phyloP scores from a whole-genome alignment of 768 basidiomycete genomes.

The Hortiboletus flavorubellus region DNA sequence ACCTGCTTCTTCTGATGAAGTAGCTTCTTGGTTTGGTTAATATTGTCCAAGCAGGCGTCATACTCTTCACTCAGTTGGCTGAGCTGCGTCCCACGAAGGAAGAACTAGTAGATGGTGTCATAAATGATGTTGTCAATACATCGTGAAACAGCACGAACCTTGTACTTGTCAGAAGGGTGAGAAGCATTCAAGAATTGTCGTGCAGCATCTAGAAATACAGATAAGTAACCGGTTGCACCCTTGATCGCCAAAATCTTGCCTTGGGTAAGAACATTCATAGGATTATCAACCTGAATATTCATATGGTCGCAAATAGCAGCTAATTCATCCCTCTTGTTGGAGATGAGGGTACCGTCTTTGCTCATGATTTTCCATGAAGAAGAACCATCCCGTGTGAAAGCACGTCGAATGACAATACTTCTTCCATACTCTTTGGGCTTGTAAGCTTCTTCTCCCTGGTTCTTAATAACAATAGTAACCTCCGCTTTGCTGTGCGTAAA shows the following conservation, averaged over 20 bases:
- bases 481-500: slow-evolving; percentile 41
- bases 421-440: slow-evolving; percentile 82
- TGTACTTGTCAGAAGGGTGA: slow-evolving; percentile 82
- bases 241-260: slow-evolving; percentile 36
- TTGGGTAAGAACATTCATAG: slow-evolving; percentile 92
- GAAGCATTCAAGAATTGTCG: slow-evolving; percentile 82
- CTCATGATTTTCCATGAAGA: slow-evolving; percentile 82
- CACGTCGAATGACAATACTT: slow-evolving; percentile 79
- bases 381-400: slow-evolving; percentile 71
- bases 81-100: slow-evolving; percentile 90
- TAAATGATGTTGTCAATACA: not conserved
- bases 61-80: slow-evolving; percentile 87
- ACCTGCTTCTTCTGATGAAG: slow-evolving; percentile 70
- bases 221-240: not conserved
- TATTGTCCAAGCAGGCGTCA: slow-evolving; percentile 68
- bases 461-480: slow-evolving; percentile 81
- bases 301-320: slow-evolving; percentile 90
- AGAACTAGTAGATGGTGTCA: slow-evolving; percentile 57
- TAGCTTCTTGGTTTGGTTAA: slow-evolving; percentile 61
- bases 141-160: slow-evolving; percentile 43
- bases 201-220: slow-evolving; percentile 29
- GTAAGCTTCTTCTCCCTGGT: slow-evolving; percentile 89
- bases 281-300: slow-evolving; percentile 96
- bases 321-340: slow-evolving; percentile 79
- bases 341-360: slow-evolving; percentile 61